phyloP scores from a whole-genome alignment of 768 basidiomycete species.

The Agaricus sinodeliciosus region DNA sequence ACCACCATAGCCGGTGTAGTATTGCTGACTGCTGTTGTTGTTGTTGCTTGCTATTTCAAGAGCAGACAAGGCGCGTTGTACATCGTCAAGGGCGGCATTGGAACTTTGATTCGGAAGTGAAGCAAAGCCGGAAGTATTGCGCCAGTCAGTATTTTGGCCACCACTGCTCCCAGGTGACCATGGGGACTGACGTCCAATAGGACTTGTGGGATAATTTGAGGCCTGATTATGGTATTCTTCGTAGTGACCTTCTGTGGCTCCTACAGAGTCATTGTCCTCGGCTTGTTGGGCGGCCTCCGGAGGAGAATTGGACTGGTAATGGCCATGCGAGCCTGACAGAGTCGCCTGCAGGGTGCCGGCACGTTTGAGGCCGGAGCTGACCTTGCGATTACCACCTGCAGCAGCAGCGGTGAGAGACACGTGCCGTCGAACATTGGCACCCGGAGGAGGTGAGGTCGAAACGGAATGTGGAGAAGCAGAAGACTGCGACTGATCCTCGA shows the following conservation, averaged over 20 bases:
- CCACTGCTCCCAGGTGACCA: conserved; percentile 38
- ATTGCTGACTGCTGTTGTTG: conserved; percentile 19
- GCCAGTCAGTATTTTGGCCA: conserved; percentile 51
- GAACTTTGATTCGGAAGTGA: conserved; percentile 22
- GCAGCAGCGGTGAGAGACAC: conserved; percentile 65
- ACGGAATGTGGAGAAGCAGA: conserved; percentile 62
- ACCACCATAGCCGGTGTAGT: conserved; percentile 20
- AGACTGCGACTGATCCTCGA: conserved; percentile 31
- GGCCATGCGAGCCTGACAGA: conserved; percentile 20
- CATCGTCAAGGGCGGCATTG: conserved; percentile 57
- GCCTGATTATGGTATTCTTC: conserved; percentile 51
- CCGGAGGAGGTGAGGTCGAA: conserved; percentile 61
- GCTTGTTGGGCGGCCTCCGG: conserved; percentile 34
- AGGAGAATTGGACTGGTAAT: conserved; percentile 27
- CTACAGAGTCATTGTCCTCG: conserved; percentile 40
- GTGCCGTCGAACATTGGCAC: conserved; percentile 68
- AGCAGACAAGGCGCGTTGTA: conserved; percentile 64
- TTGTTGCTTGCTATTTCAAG: conserved; percentile 48
- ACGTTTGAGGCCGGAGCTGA: conserved; percentile 51
- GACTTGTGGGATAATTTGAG: conserved; percentile 45
- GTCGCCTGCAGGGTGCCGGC: conserved; percentile 70
- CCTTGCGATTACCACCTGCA: conserved; percentile 45
- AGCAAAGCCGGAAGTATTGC: conserved; percentile 21
- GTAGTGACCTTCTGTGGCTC: conserved; percentile 41
- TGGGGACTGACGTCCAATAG: conserved; percentile 58